phyloP scores from a whole-genome alignment of 1,139 yeast genomes.

The Hyphopichia burtonii region DNA sequence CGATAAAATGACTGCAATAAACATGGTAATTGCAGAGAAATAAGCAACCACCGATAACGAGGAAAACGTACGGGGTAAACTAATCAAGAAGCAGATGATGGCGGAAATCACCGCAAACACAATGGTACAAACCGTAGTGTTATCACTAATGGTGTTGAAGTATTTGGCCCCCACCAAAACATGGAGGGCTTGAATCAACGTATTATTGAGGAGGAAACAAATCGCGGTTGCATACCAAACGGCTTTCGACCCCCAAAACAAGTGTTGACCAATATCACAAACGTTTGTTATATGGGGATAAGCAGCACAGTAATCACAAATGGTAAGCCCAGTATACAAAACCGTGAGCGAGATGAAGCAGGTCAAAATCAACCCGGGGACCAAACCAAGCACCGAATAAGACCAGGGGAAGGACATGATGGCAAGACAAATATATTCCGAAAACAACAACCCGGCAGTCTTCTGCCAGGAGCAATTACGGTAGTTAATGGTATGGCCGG shows the following conservation, averaged over 20 bases:
- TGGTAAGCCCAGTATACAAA: conserved; percentile 53
- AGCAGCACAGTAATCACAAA: conserved; percentile 54
- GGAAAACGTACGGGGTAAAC: conserved; percentile 57
- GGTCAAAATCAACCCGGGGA: conserved; percentile 58
- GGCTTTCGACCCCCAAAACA: conserved; percentile 50
- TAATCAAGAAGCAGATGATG: conserved; percentile 46
- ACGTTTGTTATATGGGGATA: conserved; percentile 52
- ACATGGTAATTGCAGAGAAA: conserved; percentile 57
- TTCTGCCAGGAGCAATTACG: conserved; percentile 57
- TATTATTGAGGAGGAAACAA: conserved; percentile 54
- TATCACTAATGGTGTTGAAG: conserved; percentile 51
- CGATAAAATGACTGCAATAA: conserved; percentile 51
- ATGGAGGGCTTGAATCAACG: conserved; percentile 58
- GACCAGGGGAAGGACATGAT: conserved; percentile 68
- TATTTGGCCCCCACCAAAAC: conserved; percentile 61
- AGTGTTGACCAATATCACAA: conserved; percentile 59
- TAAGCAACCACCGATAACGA: conserved; percentile 50
- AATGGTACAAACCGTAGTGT: conserved; percentile 51
- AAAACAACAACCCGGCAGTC: conserved; percentile 56
- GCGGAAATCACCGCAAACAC: conserved; percentile 49
- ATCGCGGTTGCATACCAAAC: conserved; percentile 60
- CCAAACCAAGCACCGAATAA: conserved; percentile 56
- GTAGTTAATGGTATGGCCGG: conserved; percentile 41
- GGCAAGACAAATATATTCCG: conserved; percentile 62
- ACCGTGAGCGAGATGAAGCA: conserved; percentile 50